A percentile compares a stretch with the other conserved stretches of the same genome.
Conservation (phyloP, 2,329 filamentous ascomycete genomes). For the Alternaria atra region DNA sequence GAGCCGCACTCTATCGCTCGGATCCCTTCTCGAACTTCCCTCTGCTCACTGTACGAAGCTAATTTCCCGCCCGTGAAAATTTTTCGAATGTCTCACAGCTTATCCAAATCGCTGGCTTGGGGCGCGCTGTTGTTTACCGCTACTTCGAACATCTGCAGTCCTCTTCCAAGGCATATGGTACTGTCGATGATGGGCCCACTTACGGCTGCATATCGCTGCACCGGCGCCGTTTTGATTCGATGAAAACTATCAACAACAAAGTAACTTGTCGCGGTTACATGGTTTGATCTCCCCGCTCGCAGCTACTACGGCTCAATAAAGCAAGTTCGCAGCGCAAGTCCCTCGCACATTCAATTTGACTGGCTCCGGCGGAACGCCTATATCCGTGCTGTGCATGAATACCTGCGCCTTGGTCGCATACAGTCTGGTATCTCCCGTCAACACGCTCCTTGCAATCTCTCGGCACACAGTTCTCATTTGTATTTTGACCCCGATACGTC, state of each 20-base stretch:
- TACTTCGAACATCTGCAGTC: slow-evolving; percentile 35
- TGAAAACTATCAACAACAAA: slow-evolving; percentile 42
- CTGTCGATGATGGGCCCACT: slow-evolving; percentile 36
- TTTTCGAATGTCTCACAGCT: slow-evolving; percentile 46
- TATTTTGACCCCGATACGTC: slow-evolving; percentile 38
- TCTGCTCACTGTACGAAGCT: slow-evolving; percentile 34
- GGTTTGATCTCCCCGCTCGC: slow-evolving; percentile 43
- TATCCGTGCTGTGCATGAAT: slow-evolving; percentile 48
- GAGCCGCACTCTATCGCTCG: slow-evolving; percentile 49
- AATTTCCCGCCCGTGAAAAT: slow-evolving; percentile 50
- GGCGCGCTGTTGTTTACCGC: slow-evolving; percentile 48
- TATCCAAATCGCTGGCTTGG: slow-evolving; percentile 32
- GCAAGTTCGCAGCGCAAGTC: slow-evolving; percentile 39
- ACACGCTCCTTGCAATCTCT: slow-evolving; percentile 44
- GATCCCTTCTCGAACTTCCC: slow-evolving; percentile 37
- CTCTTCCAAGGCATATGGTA: slow-evolving; percentile 27
- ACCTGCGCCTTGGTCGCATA: slow-evolving; percentile 31
- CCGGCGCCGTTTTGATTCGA: slow-evolving; percentile 43
- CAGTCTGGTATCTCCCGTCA: slow-evolving; percentile 41
- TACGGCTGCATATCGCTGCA: slow-evolving; percentile 41
- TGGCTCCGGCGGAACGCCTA: slow-evolving; percentile 44
- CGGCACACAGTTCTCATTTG: slow-evolving; percentile 48
- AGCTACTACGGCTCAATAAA: slow-evolving; percentile 36
- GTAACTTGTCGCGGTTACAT: slow-evolving; percentile 37
- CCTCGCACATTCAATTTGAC: slow-evolving; percentile 29